Percentiles rank a stretch among this genome's conserved stretches.
Evolutionary conservation across 495 filamentous ascomycete species (phyloP).

Genomic region (Aspergillus coremiiformis): DNA sequence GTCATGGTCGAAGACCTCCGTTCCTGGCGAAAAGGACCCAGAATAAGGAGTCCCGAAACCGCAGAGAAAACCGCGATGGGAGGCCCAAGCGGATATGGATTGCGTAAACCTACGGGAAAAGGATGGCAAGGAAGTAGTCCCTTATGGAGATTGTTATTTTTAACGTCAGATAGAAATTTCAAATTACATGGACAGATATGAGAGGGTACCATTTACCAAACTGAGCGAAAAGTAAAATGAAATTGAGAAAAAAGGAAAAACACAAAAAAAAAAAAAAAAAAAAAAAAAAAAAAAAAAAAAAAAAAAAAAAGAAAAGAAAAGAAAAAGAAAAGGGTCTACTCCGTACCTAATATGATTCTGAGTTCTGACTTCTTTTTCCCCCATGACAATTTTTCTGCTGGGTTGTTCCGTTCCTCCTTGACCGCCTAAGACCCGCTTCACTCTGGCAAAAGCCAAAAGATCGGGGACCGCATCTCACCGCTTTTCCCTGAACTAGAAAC

Average conservation of each 20-base stretch:
- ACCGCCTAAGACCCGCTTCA: neutral
- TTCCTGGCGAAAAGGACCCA: neutral
- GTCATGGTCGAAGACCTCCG: neutral
- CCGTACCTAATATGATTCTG: neutral
- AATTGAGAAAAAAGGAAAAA: neutral
- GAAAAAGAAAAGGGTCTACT: neutral
- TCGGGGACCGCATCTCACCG: neutral
- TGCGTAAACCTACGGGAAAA: slow-evolving; percentile 5
- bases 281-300: neutral
- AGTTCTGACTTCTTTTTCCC: neutral
- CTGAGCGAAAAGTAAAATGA: no score
- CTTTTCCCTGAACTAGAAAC: neutral
- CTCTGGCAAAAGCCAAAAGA: neutral
- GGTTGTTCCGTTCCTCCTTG: neutral
- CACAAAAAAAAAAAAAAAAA: no score
- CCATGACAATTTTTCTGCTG: neutral
- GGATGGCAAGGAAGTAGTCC: no score
- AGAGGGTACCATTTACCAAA: no score
- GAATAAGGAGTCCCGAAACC: slow-evolving; percentile 7
- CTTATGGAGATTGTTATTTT: slow-evolving; percentile 2
- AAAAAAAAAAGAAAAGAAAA: neutral
- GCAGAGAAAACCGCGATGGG: neutral
- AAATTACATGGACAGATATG: no score
- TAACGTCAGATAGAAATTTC: neutral
- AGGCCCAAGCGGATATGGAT: slow-evolving; percentile 11